Evolutionary conservation across 2,329 filamentous ascomycete species (phyloP).

Genomic region (Aspergillus intermedius): DNA sequence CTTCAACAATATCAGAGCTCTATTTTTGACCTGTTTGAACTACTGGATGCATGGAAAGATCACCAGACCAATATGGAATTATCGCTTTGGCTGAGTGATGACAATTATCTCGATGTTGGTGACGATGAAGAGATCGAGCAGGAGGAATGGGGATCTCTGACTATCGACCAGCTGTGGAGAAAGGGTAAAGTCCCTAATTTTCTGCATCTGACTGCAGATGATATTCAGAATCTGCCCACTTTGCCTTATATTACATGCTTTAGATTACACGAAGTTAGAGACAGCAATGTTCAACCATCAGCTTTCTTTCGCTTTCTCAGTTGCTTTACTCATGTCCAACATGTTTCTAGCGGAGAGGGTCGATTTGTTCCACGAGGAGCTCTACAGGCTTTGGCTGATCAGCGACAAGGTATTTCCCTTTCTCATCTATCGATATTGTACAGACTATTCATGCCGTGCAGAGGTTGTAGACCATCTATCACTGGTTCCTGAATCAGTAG

Average conservation of each 20-base stretch:
- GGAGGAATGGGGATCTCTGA: not conserved
- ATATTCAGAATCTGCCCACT: not conserved
- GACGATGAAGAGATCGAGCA: not conserved
- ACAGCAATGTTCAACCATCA: not conserved
- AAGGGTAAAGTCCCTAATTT: not conserved
- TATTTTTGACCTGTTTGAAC: not conserved
- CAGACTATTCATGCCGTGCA: not conserved
- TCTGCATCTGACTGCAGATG: not conserved
- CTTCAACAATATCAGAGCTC: not conserved
- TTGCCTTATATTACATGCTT: not conserved
- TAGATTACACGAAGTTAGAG: not conserved
- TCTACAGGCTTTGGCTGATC: not conserved
- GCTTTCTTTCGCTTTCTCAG: not conserved
- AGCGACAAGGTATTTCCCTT: not conserved
- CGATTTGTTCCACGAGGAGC: not conserved
- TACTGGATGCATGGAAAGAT: not conserved
- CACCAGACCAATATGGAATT: not conserved
- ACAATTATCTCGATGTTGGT: not conserved
- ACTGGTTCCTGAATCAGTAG: not conserved
- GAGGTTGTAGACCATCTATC: not conserved
- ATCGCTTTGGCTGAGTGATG: not conserved
- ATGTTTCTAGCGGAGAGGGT: not conserved
- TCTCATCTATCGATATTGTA: not conserved
- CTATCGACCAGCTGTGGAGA: not conserved
- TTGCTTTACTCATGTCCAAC: not conserved